Percentiles rank a stretch among this genome's conserved stretches.
Evolutionary conservation across 768 basidiomycete genomes (phyloP).

Genomic region (Pulveroboletus ravenelii): DNA sequence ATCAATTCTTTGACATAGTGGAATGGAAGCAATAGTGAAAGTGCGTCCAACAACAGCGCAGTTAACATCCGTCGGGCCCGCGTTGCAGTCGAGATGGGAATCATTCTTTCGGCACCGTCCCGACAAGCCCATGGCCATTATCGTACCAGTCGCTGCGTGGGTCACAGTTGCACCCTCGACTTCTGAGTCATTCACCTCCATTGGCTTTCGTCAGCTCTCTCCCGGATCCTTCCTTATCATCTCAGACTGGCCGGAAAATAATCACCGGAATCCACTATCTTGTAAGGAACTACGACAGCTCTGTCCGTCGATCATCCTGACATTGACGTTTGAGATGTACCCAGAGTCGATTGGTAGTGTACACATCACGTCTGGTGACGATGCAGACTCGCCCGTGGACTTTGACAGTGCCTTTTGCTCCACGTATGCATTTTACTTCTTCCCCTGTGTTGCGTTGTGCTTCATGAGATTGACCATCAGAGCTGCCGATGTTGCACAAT

Average conservation of each 20-base stretch:
- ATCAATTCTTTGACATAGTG: conserved; percentile 32
- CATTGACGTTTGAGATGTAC: conserved; percentile 29
- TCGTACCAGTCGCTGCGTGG: conserved; percentile 40
- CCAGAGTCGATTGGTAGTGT: conserved; percentile 44
- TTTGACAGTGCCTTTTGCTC: conserved; percentile 42
- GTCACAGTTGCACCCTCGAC: not conserved
- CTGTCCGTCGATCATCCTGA: not conserved
- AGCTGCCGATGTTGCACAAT: conserved; percentile 37
- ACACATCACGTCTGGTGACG: conserved; percentile 41
- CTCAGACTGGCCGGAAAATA: conserved; percentile 22
- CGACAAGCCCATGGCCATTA: conserved; percentile 52
- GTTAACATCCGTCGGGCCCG: conserved; percentile 41
- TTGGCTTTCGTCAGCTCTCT: conserved; percentile 20
- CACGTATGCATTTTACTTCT: conserved; percentile 29
- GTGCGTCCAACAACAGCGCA: conserved; percentile 49
- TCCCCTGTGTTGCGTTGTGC: not conserved
- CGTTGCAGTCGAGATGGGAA: conserved; percentile 48
- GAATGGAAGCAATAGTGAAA: conserved; percentile 50
- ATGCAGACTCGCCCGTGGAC: conserved; percentile 38
- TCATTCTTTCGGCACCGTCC: conserved; percentile 43
- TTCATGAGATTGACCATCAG: not conserved
- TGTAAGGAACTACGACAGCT: no score
- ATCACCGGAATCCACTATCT: conserved; percentile 27
- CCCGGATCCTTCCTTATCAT: conserved; percentile 8
- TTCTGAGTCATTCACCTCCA: not conserved